A percentile compares a stretch with the other conserved stretches of the same genome.
Evolutionary conservation across 108 stramenopile genomes (phyloP).

Genomic region (Craspedostauros australis): DNA sequence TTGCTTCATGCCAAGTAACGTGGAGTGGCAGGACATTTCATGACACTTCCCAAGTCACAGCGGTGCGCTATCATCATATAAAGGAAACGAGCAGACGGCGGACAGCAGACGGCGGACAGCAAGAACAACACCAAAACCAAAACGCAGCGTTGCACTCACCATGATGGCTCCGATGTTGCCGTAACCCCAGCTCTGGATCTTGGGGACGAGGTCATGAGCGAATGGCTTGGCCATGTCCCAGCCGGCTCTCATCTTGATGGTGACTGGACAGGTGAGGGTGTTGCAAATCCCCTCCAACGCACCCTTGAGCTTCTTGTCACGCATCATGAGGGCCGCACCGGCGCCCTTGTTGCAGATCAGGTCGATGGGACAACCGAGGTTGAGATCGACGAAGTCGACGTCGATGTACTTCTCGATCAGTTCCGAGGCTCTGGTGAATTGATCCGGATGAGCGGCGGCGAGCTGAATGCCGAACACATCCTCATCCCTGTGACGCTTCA

Average conservation of each 20-base stretch:
- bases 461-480: slow-evolving; percentile 97
- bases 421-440: slow-evolving; percentile 59
- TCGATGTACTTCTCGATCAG: slow-evolving; percentile 64
- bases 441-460: slow-evolving; percentile 87
- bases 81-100: too few species aligned
- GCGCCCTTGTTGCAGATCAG: slow-evolving; percentile 91
- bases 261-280: slow-evolving; percentile 76
- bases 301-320: slow-evolving; percentile 67
- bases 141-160: slow-evolving; percentile 33
- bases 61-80: too few species aligned
- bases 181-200: slow-evolving; percentile 77
- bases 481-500: slow-evolving; percentile 89
- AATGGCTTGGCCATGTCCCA: slow-evolving; percentile 90
- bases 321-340: slow-evolving; percentile 84
- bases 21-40: not conserved
- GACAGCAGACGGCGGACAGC: too few species aligned
- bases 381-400: slow-evolving; percentile 97
- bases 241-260: slow-evolving; percentile 96
- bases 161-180: slow-evolving; percentile 62
- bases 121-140: too few species aligned
- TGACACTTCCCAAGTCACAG: not conserved
- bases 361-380: slow-evolving; percentile 98
- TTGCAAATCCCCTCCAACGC: slow-evolving; percentile 71
- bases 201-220: slow-evolving; percentile 77
- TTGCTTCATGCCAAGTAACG: too few species aligned